These are phyloP conservation scores for Colletotrichum caudatum DNA, from an alignment of 2,329 filamentous ascomycete species.

Conservation along the genomic window DNA sequence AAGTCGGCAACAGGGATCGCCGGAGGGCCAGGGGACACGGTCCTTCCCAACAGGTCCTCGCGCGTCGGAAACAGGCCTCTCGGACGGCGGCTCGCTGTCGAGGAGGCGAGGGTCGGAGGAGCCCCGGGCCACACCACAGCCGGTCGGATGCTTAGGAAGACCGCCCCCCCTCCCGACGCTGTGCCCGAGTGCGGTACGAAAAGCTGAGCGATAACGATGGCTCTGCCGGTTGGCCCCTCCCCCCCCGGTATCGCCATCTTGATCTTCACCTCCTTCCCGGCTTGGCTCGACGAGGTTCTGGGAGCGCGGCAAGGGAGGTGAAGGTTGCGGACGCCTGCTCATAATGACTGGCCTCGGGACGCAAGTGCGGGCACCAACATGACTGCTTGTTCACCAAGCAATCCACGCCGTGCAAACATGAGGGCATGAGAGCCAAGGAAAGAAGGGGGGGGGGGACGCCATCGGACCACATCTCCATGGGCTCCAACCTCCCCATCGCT, in stretches of 20 bases:
- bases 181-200: neutral
- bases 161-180: neutral
- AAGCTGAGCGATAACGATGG: neutral
- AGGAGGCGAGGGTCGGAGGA: neutral
- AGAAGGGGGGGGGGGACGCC: neutral
- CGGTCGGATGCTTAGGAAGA: too few species aligned
- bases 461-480: neutral
- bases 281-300: neutral
- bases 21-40: neutral
- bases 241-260: neutral
- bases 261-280: neutral
- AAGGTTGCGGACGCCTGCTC: neutral
- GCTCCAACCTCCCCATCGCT: too few species aligned
- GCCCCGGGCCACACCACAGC: neutral
- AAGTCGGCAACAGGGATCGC: neutral
- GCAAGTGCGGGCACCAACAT: neutral
- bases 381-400: neutral
- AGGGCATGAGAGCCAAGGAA: neutral
- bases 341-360: neutral
- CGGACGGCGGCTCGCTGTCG: neutral
- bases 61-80: neutral
- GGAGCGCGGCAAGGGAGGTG: neutral
- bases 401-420: neutral
- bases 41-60: neutral
- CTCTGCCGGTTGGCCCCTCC: neutral